phyloP scores from a whole-genome alignment of 2,329 filamentous ascomycete genomes.

The Sporothrix phasma region DNA sequence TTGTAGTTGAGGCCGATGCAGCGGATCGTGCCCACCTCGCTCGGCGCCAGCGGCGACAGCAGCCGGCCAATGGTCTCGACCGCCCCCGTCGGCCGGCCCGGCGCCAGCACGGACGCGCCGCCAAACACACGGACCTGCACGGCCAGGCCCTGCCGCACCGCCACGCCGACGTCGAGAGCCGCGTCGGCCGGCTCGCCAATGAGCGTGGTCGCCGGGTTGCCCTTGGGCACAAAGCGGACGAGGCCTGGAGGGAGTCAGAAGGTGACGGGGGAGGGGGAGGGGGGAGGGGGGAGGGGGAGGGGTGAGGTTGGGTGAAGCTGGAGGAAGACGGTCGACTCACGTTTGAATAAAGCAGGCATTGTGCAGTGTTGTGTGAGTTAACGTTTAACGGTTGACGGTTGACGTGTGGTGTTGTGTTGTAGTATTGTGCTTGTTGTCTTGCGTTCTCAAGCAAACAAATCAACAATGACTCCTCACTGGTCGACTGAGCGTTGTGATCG shows the following conservation, averaged over 20 bases:
- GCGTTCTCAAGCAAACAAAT: no score
- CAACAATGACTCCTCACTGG: no score
- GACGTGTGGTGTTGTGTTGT: no score
- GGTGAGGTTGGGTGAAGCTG: not conserved
- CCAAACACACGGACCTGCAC: conserved; percentile 48
- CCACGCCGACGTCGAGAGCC: conserved; percentile 46
- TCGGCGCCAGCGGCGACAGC: conserved; percentile 39
- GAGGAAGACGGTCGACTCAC: not conserved
- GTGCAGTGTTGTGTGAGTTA: no score
- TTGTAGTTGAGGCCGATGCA: conserved; percentile 50
- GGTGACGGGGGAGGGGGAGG: no score
- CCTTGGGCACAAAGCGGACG: conserved; percentile 48
- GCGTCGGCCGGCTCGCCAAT: conserved; percentile 47
- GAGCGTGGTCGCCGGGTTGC: conserved; percentile 37
- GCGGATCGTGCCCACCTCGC: conserved; percentile 46
- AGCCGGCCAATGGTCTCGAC: conserved; percentile 37
- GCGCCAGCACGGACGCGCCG: conserved; percentile 45
- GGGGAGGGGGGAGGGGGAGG: not conserved
- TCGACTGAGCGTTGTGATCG: no score
- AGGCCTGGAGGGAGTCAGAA: conserved; percentile 34
- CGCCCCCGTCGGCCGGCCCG: conserved; percentile 41
- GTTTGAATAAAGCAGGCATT: no score
- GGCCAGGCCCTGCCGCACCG: conserved; percentile 44
- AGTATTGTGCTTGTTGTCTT: no score
- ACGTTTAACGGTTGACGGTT: no score